Percentiles rank a stretch among this genome's conserved stretches.
Conservation (phyloP, 2,329 filamentous ascomycete genomes). For the Fusarium subtropicale region DNA sequence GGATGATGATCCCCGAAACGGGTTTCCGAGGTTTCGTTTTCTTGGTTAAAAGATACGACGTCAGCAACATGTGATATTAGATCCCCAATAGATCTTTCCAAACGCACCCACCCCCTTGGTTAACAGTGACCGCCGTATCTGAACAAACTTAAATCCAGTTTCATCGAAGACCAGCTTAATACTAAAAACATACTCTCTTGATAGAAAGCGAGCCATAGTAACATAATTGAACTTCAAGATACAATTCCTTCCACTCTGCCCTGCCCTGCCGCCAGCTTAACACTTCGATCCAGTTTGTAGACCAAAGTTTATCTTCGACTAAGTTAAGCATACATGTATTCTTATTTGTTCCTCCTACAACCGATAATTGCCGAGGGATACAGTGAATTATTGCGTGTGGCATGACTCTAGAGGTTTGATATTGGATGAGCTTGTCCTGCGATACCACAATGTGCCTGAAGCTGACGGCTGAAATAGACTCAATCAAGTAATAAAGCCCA, state of each 20-base stretch:
- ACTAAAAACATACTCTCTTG: not conserved
- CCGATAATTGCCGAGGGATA: not conserved
- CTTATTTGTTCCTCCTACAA: not conserved
- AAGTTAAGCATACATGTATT: not conserved
- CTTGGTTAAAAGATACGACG: slow-evolving; percentile 12
- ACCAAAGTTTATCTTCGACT: not conserved
- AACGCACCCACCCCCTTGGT: slow-evolving; percentile 1
- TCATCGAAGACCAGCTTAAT: not conserved
- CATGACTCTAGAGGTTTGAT: not conserved
- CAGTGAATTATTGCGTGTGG: not conserved
- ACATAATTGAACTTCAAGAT: not conserved
- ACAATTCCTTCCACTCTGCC: not conserved
- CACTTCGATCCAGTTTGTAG: not conserved
- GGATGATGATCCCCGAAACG: not conserved
- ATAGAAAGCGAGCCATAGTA: not conserved
- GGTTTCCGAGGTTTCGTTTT: not conserved
- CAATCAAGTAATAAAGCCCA: slow-evolving; percentile 2
- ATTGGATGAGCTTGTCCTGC: slow-evolving; percentile 13
- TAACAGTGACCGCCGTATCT: not conserved
- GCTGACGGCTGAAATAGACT: slow-evolving; percentile 16
- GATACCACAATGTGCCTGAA: not conserved
- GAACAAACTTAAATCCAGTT: not conserved
- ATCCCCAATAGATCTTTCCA: slow-evolving; percentile 3
- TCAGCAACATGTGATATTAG: slow-evolving; percentile 7
- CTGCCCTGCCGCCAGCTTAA: not conserved